Conservation (phyloP, 1,284 basidiomycete genomes). For the Leccinum pachyderme region DNA sequence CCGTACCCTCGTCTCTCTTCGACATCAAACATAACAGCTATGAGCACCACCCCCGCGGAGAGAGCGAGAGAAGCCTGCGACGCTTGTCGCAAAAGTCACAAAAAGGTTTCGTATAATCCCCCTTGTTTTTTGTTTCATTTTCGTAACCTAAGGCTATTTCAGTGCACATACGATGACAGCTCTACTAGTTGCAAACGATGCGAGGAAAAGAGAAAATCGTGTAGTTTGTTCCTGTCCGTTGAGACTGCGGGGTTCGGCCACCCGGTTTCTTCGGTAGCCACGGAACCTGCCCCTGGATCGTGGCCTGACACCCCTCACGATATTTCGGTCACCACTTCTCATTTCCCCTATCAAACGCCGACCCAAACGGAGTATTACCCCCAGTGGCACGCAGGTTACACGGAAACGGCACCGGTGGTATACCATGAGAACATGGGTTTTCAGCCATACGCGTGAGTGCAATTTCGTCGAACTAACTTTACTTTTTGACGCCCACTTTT, state of each 20-base stretch:
- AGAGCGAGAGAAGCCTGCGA: slow-evolving; percentile 33
- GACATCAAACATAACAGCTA: slow-evolving; percentile 10
- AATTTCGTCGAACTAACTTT: neutral
- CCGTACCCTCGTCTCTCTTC: neutral
- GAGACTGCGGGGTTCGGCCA: slow-evolving; percentile 6
- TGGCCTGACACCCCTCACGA: slow-evolving; percentile 16
- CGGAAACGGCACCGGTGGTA: slow-evolving; percentile 4
- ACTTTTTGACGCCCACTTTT: slow-evolving; percentile 6
- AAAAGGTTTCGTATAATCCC: slow-evolving; percentile 22
- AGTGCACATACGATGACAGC: slow-evolving; percentile 23
- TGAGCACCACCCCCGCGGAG: slow-evolving; percentile 17
- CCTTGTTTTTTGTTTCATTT: neutral
- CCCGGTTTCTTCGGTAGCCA: slow-evolving; percentile 4
- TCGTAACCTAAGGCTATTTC: neutral
- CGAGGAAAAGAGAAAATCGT: slow-evolving; percentile 7
- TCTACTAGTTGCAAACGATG: slow-evolving; percentile 22
- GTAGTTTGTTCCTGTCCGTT: slow-evolving; percentile 22
- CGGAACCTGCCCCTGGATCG: slow-evolving; percentile 4
- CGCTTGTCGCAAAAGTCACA: slow-evolving; percentile 31
- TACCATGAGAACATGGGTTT: slow-evolving; percentile 10
- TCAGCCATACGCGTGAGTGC: slow-evolving; percentile 19
- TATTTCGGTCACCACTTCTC: slow-evolving; percentile 5
- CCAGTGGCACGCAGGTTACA: neutral
- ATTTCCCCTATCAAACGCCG: neutral
- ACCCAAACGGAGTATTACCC: slow-evolving; percentile 1